phyloP scores from a whole-genome alignment of 495 filamentous ascomycete genomes.

The Lophiotrema nucula region DNA sequence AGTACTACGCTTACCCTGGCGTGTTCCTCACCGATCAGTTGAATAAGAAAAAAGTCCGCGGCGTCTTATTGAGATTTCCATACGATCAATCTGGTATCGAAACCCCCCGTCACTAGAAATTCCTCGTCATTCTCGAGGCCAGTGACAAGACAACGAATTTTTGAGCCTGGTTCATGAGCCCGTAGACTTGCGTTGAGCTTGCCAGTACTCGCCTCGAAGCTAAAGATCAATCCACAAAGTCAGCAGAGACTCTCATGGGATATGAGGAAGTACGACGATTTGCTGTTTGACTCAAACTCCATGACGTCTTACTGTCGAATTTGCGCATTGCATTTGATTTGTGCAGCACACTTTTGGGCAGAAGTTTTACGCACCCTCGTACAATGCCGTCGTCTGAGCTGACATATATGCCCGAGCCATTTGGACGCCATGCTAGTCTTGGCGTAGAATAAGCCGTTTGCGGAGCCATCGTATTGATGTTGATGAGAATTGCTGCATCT shows the following conservation, averaged over 20 bases:
- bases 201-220: constrained; percentile 61
- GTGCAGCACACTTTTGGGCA: too few species aligned
- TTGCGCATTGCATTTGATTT: too few species aligned
- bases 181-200: constrained; percentile 54
- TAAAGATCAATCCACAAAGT: too few species aligned
- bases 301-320: too few species aligned
- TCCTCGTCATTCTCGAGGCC: constrained; percentile 49
- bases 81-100: constrained; percentile 62
- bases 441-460: constrained; percentile 69
- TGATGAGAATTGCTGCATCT: constrained; percentile 58
- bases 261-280: too few species aligned
- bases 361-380: too few species aligned
- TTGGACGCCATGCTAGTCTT: constrained; percentile 62
- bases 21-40: too few species aligned
- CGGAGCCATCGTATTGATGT: constrained; percentile 61
- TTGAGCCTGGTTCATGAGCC: constrained; percentile 59
- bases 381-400: constrained; percentile 69
- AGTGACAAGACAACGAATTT: constrained; percentile 66
- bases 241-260: too few species aligned
- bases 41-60: too few species aligned
- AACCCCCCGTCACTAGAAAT: constrained; percentile 66
- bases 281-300: too few species aligned
- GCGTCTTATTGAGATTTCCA: constrained; percentile 54
- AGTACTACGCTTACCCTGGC: too few species aligned
- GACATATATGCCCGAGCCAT: constrained; percentile 65